Conservation (phyloP, 495 filamentous ascomycete species). For the Bacidia rubella region DNA sequence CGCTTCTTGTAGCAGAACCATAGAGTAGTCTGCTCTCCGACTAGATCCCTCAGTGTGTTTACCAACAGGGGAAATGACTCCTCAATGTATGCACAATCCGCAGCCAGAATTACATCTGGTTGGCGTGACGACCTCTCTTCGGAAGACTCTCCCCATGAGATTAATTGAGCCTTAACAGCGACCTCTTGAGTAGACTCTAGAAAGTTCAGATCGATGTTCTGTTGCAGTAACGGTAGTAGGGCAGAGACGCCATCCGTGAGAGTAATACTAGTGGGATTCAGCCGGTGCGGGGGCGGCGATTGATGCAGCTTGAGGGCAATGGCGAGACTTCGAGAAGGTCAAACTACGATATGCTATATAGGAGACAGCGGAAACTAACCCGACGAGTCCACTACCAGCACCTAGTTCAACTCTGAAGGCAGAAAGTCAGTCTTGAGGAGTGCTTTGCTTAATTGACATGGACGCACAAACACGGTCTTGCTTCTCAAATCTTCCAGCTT, state of each 20-base stretch:
- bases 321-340: slow-evolving; percentile 27
- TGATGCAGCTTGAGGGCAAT: slow-evolving; percentile 19
- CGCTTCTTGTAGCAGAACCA: slow-evolving; percentile 96
- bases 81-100: slow-evolving; percentile 96
- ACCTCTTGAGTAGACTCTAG: slow-evolving; percentile 29
- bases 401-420: slow-evolving; percentile 70
- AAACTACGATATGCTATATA: slow-evolving; percentile 11
- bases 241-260: slow-evolving; percentile 69
- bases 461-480: slow-evolving; percentile 57
- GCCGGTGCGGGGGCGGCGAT: neutral
- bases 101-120: slow-evolving; percentile 75
- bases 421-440: neutral
- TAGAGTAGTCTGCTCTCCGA: slow-evolving; percentile 48
- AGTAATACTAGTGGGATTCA: slow-evolving; percentile 4
- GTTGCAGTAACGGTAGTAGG: slow-evolving; percentile 69
- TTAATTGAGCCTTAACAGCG: slow-evolving; percentile 47
- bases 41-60: slow-evolving; percentile 54
- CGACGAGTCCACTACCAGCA: slow-evolving; percentile 81
- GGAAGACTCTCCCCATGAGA: slow-evolving; percentile 9
- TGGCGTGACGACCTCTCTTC: slow-evolving; percentile 20
- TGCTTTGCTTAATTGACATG: neutral
- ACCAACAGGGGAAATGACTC: slow-evolving; percentile 81
- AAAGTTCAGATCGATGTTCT: slow-evolving; percentile 69
- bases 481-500: slow-evolving; percentile 44
- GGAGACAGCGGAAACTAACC: slow-evolving; percentile 23